These are phyloP conservation scores for Rhynchospora breviuscula DNA, from an alignment of 176 grass and related monocot species.

Conservation along the genomic window DNA sequence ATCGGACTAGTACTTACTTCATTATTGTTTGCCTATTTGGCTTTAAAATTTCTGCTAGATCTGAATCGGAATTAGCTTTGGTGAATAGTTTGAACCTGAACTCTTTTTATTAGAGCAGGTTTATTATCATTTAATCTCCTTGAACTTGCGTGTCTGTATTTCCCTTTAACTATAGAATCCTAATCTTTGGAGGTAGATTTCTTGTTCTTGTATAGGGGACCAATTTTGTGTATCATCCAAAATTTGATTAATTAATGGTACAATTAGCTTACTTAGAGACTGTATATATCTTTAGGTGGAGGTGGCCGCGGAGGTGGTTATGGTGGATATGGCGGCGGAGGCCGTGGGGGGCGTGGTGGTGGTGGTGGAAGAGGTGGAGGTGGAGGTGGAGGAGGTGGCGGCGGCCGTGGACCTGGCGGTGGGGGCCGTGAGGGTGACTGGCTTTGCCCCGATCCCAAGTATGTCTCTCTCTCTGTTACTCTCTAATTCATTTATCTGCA, in stretches of 20 bases:
- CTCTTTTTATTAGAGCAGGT: not conserved
- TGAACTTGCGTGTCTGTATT: not conserved
- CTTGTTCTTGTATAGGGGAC: not conserved
- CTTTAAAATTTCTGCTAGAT: constrained; percentile 12
- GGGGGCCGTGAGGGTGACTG: constrained; percentile 21
- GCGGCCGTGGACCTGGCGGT: not conserved
- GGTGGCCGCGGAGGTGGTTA: constrained; percentile 18
- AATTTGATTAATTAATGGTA: not conserved
- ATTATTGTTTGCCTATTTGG: not conserved
- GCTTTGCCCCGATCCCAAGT: constrained; percentile 22
- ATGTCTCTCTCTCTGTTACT: constrained; percentile 4
- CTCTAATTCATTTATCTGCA: not conserved
- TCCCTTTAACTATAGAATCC: not conserved
- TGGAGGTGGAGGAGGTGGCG: not conserved
- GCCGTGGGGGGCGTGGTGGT: not conserved
- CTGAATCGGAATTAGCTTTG: not conserved
- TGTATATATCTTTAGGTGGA: constrained; percentile 10
- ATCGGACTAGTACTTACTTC: not conserved
- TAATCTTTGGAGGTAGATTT: not conserved
- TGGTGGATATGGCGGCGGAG: constrained; percentile 12
- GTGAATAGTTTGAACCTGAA: not conserved
- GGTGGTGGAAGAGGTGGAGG: not conserved
- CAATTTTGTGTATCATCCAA: not conserved
- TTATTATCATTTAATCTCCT: not conserved
- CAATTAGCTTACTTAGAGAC: not conserved